Percentiles rank a stretch among this genome's conserved stretches.
Evolutionary conservation across 2,329 filamentous ascomycete species (phyloP).

Genomic region (Fusarium gaditjirri): DNA sequence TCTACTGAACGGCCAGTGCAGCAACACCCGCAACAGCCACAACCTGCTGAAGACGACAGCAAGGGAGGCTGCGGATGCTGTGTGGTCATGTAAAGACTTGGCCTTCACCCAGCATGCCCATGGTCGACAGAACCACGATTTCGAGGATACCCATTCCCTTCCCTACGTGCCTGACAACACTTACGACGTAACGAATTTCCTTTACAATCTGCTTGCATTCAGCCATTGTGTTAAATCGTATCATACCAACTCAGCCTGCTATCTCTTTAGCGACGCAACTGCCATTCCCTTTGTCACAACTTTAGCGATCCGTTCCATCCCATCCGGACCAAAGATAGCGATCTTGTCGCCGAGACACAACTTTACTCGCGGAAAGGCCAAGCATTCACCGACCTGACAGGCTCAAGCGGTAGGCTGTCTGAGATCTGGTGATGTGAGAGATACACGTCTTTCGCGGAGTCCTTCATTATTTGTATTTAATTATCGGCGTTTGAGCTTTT

Average conservation of each 20-base stretch:
- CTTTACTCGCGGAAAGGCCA: slow-evolving; percentile 15
- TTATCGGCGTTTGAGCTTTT: slow-evolving; percentile 37
- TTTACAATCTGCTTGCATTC: slow-evolving; percentile 43
- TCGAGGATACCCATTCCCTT: slow-evolving; percentile 19
- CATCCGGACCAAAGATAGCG: slow-evolving; percentile 23
- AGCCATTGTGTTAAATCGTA: slow-evolving; percentile 45
- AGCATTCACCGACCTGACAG: slow-evolving; percentile 31
- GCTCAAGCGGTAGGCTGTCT: slow-evolving; percentile 28
- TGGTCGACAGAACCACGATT: slow-evolving; percentile 5
- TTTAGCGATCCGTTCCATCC: slow-evolving; percentile 34
- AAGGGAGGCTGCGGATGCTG: slow-evolving; percentile 63
- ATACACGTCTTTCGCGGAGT: slow-evolving; percentile 22
- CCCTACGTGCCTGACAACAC: slow-evolving; percentile 35
- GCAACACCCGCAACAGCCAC: slow-evolving; percentile 19
- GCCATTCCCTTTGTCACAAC: slow-evolving; percentile 43
- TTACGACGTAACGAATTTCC: slow-evolving; percentile 49
- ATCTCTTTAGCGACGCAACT: slow-evolving; percentile 43
- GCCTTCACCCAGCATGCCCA: not conserved
- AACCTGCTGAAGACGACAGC: slow-evolving; percentile 47
- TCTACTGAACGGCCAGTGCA: slow-evolving; percentile 23
- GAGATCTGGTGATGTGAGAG: slow-evolving; percentile 14
- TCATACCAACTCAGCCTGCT: slow-evolving; percentile 40
- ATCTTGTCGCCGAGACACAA: slow-evolving; percentile 29
- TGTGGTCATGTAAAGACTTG: slow-evolving; percentile 57
- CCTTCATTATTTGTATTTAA: slow-evolving; percentile 43